phyloP scores from a whole-genome alignment of 257 asterid genomes.

The Scutellaria baicalensis region DNA sequence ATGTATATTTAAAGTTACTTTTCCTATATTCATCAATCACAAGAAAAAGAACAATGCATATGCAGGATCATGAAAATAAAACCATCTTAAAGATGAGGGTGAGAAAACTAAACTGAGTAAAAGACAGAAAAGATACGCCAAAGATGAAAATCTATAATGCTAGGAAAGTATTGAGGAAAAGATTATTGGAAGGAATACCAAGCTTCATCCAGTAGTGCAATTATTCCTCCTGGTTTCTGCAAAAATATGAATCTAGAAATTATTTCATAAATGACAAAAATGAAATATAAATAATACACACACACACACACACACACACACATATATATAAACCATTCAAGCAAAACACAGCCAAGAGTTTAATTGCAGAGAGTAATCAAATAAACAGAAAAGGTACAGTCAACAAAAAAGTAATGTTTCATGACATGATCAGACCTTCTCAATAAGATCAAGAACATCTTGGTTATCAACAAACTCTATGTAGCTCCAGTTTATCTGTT shows the following conservation, averaged over 20 bases:
- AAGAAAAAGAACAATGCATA: not conserved
- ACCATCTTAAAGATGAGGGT: not conserved
- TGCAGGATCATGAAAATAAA: not conserved
- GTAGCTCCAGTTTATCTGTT: slow-evolving; percentile 88
- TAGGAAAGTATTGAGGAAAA: slow-evolving; percentile 2
- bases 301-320: too few relatives aligned
- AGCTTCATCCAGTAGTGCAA: slow-evolving; percentile 83
- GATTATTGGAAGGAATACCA: slow-evolving; percentile 40
- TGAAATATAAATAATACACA: not conserved
- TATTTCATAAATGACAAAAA: slow-evolving; percentile 1
- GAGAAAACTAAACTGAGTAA: not conserved
- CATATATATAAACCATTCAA: too few relatives aligned
- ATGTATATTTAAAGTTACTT: not conserved
- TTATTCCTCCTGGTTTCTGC: slow-evolving; percentile 96
- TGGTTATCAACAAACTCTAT: slow-evolving; percentile 92
- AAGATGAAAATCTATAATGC: not conserved
- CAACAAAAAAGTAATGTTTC: not conserved
- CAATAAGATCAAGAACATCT: slow-evolving; percentile 89
- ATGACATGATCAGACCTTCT: slow-evolving; percentile 57
- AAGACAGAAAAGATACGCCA: not conserved
- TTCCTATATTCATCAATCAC: not conserved
- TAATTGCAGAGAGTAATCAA: not conserved
- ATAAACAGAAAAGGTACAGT: not conserved
- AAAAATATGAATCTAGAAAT: not conserved
- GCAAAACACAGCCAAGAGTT: slow-evolving; percentile 1